Evolutionary conservation across 2,329 filamentous ascomycete species (phyloP).

Genomic region (Fusarium newnesense): DNA sequence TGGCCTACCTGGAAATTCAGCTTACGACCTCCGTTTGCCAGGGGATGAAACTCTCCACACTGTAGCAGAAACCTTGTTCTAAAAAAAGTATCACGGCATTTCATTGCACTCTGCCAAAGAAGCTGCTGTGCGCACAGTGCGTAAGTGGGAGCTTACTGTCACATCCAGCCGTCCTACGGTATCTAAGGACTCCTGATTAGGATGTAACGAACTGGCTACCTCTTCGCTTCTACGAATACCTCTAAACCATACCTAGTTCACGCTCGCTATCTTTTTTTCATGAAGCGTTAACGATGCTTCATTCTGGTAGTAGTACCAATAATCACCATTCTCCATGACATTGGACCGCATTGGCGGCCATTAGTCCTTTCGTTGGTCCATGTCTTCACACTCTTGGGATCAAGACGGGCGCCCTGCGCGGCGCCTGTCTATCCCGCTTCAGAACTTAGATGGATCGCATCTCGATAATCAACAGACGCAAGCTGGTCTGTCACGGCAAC

Average conservation of each 20-base stretch:
- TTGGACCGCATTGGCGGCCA: conserved; percentile 38
- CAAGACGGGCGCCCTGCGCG: conserved; percentile 42
- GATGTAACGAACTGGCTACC: conserved; percentile 27
- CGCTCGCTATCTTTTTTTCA: not conserved
- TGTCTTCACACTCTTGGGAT: conserved; percentile 46
- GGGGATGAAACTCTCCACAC: conserved; percentile 33
- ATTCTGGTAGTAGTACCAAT: conserved; percentile 8
- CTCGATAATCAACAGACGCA: conserved; percentile 20
- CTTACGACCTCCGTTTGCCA: conserved; percentile 30
- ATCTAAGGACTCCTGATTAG: conserved; percentile 38
- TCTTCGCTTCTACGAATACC: conserved; percentile 25
- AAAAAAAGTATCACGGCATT: conserved; percentile 34
- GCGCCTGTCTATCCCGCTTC: conserved; percentile 73
- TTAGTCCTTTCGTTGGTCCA: conserved; percentile 36
- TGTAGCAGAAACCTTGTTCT: conserved; percentile 37
- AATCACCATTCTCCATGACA: conserved; percentile 30
- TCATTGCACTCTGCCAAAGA: not conserved
- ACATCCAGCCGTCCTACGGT: conserved; percentile 12
- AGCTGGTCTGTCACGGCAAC: conserved; percentile 17
- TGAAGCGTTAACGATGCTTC: conserved; percentile 37
- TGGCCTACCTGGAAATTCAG: not conserved
- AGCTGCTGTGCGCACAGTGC: conserved; percentile 33
- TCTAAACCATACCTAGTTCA: conserved; percentile 18
- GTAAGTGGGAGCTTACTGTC: conserved; percentile 20
- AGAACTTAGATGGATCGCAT: conserved; percentile 60